A percentile compares a stretch with the other conserved stretches of the same genome.
These are phyloP conservation scores for Austroboletus eburneus DNA, from an alignment of 768 basidiomycete species.

Conservation along the genomic window DNA sequence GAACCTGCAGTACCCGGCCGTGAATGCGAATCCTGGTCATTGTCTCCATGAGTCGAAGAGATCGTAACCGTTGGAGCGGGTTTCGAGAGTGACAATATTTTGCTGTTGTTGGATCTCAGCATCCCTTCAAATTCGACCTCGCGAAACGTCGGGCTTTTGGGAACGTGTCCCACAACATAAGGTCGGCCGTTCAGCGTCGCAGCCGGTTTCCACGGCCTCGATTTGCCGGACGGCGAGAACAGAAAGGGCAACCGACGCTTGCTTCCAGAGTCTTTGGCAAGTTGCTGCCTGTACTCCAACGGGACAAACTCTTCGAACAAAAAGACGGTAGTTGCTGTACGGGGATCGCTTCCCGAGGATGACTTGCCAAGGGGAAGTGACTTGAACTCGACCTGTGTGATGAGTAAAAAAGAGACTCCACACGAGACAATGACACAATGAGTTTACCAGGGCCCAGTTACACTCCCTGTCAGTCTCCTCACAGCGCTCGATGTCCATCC, in stretches of 20 bases:
- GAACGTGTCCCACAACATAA: slow-evolving; percentile 58
- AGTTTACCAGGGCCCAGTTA: slow-evolving; percentile 84
- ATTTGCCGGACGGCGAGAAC: slow-evolving; percentile 48
- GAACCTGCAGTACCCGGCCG: slow-evolving; percentile 23
- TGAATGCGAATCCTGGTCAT: slow-evolving; percentile 27
- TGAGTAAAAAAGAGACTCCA: slow-evolving; percentile 2
- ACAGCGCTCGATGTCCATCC: slow-evolving; percentile 72
- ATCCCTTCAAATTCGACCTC: slow-evolving; percentile 82
- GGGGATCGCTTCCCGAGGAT: slow-evolving; percentile 48
- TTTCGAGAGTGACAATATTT: slow-evolving; percentile 34
- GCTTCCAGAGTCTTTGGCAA: slow-evolving; percentile 49
- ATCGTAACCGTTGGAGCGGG: slow-evolving; percentile 20
- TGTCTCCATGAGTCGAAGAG: slow-evolving; percentile 26
- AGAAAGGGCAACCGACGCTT: slow-evolving; percentile 67
- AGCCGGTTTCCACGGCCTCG: slow-evolving; percentile 74
- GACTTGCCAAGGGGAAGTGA: slow-evolving; percentile 49
- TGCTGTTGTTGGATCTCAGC: slow-evolving; percentile 50
- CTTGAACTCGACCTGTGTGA: slow-evolving; percentile 81
- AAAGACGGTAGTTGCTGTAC: slow-evolving; percentile 68
- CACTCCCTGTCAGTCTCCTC: slow-evolving; percentile 79
- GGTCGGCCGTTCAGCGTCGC: slow-evolving; percentile 76
- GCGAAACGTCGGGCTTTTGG: slow-evolving; percentile 48
- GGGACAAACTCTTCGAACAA: slow-evolving; percentile 96
- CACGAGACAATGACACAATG: slow-evolving; percentile 4
- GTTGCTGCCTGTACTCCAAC: slow-evolving; percentile 74